Percentiles rank a stretch among this genome's conserved stretches.
phyloP scores from a whole-genome alignment of 805 yeast genomes.

The Nakazawaea wickerhamii region DNA sequence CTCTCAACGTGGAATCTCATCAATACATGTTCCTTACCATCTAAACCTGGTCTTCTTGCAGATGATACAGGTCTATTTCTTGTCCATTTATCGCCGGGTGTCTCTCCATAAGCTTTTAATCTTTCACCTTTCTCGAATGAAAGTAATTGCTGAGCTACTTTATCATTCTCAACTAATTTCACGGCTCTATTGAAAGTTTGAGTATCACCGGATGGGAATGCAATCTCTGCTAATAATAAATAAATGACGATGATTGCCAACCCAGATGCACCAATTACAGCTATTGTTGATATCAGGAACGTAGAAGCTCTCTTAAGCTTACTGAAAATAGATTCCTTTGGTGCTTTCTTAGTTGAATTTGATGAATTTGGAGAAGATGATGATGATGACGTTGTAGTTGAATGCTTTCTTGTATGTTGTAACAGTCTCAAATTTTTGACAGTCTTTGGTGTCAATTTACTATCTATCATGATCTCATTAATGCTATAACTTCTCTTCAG shows the following conservation, averaged over 20 bases:
- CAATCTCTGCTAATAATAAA: conserved; percentile 70
- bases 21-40: conserved; percentile 73
- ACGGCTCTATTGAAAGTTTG: conserved; percentile 86
- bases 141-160: conserved; percentile 50
- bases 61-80: conserved; percentile 83
- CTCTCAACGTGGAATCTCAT: conserved; percentile 89
- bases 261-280: conserved; percentile 67
- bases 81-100: conserved; percentile 70
- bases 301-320: conserved; percentile 52
- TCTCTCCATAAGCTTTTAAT: conserved; percentile 80
- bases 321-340: conserved; percentile 37
- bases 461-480: conserved; percentile 6
- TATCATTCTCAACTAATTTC: conserved; percentile 64
- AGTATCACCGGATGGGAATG: conserved; percentile 89
- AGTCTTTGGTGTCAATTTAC: neutral
- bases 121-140: conserved; percentile 50
- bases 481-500: conserved; percentile 1
- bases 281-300: conserved; percentile 52
- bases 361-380: neutral
- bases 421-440: conserved; percentile 1
- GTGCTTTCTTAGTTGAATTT: conserved; percentile 11
- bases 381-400: conserved; percentile 3
- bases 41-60: conserved; percentile 57
- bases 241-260: conserved; percentile 65
- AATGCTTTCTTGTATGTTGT: conserved; percentile 2